Evolutionary conservation across 192 early-diverging fungal species (phyloP).

Genomic region (Coemansia sp.): DNA sequence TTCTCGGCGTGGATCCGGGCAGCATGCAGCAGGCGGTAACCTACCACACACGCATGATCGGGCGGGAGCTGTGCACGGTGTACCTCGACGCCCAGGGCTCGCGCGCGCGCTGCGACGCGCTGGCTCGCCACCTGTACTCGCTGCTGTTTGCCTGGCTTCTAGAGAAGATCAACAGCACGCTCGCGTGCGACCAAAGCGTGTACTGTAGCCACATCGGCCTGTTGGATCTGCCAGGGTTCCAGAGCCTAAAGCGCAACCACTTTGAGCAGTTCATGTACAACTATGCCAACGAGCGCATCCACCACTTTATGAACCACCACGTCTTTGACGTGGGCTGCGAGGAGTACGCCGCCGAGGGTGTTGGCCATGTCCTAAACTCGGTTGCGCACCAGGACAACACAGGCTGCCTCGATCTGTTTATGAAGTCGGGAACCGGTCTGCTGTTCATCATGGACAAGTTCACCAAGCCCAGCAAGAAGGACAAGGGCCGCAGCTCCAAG

Average conservation of each 20-base stretch:
- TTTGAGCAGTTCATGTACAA: slow-evolving; percentile 77
- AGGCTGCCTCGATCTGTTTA: slow-evolving; percentile 75
- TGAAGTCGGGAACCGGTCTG: slow-evolving; percentile 72
- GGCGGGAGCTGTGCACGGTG: slow-evolving; percentile 79
- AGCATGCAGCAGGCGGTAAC: slow-evolving; percentile 81
- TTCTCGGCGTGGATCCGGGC: slow-evolving; percentile 81
- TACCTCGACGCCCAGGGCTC: slow-evolving; percentile 81
- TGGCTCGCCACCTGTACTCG: slow-evolving; percentile 78
- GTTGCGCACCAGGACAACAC: slow-evolving; percentile 69
- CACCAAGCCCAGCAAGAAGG: slow-evolving; percentile 53
- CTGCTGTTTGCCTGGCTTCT: slow-evolving; percentile 83
- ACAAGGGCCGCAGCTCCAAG: slow-evolving; percentile 40
- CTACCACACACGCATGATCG: slow-evolving; percentile 84
- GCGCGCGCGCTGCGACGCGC: slow-evolving; percentile 68
- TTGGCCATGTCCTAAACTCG: slow-evolving; percentile 58
- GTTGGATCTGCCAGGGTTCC: slow-evolving; percentile 86
- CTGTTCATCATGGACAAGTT: slow-evolving; percentile 77
- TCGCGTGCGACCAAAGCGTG: slow-evolving; percentile 65
- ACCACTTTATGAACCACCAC: slow-evolving; percentile 72
- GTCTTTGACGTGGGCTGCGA: slow-evolving; percentile 72
- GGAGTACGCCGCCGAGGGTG: slow-evolving; percentile 67
- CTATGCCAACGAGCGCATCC: slow-evolving; percentile 87
- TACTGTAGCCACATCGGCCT: slow-evolving; percentile 83
- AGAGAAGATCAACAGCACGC: slow-evolving; percentile 78
- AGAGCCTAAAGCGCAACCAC: slow-evolving; percentile 57